Conservation (phyloP, 169 alveolate species). For the Cyclospora cayetanensis region DNA sequence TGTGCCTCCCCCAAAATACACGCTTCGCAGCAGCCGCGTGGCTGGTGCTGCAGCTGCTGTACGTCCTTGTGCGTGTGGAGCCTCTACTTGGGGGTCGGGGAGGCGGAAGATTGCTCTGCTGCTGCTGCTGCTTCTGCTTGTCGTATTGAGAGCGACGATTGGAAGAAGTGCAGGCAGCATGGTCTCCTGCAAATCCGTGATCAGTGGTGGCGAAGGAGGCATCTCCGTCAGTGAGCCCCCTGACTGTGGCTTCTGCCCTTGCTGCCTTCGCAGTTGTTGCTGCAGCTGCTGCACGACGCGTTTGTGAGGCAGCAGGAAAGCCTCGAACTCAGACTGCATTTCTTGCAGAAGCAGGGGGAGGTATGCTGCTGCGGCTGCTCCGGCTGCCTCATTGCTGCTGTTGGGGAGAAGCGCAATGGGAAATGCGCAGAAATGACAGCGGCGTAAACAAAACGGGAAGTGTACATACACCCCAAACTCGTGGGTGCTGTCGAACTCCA, state of each 20-base stretch:
- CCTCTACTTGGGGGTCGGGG: no score
- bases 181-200: not conserved
- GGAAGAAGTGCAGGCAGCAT: not conserved
- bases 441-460: constrained; percentile 52
- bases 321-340: constrained; percentile 13
- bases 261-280: not conserved
- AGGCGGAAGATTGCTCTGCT: no score
- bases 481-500: not conserved
- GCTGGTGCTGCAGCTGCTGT: constrained; percentile 4
- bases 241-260: constrained; percentile 2
- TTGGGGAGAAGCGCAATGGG: constrained; percentile 31
- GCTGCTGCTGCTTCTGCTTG: not conserved
- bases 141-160: not conserved
- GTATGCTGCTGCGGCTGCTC: constrained; percentile 45
- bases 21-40: constrained; percentile 37
- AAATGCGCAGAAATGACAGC: constrained; percentile 38
- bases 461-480: constrained; percentile 36
- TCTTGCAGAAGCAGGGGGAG: constrained; percentile 55
- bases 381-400: constrained; percentile 59
- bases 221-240: not conserved
- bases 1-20: constrained; percentile 44
- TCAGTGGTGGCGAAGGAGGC: no score
- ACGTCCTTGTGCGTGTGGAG: no score
- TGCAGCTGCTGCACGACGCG: constrained; percentile 38
- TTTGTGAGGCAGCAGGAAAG: constrained; percentile 4